Evolutionary conservation across 768 basidiomycete genomes (phyloP), one percentile per base, ranked within the genome.

Genomic region (Paxillus ammoniavirescens): DNA sequence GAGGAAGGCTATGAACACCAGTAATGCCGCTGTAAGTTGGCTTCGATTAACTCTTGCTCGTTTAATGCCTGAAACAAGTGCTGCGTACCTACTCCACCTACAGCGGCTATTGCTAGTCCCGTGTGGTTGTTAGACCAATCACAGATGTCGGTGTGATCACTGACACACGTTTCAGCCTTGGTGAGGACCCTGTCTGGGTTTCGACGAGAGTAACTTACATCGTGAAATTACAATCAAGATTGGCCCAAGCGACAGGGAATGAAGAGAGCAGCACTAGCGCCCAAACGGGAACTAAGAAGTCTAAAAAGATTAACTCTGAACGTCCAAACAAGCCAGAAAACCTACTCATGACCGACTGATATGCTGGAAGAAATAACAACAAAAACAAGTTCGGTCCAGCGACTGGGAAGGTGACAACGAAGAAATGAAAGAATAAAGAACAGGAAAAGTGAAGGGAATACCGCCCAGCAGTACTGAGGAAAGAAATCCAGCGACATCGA

Each of bases 401-500:
- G 44, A 46, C 44, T 46, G 6, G 13, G 28, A 30, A 43, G 28
- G 42, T 28, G 52, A 60, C 7, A 18, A 40, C 38, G 38, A 40
- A 40, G 38, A 18, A 6, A 1, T 8, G 17, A 40, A 40, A n/a
- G 7, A 17, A 17, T 18, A 31, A 10, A 8, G 31, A 10, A 31
- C n/a, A 35, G 35, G 2, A 8, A n/a, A 49, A 37, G 50, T n/a
- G 48, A 28, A 31, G 21, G 23, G 12, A 41, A 43, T 40, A 54
- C 59, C 47, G 52, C n/a, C 46, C 56, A 37, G 48, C 62, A 63
- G 59, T 14, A 56, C 56, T 45, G 8, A 18, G 36, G 40, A 41
- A 44, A 43, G 35, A 50, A 12, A 6, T 2, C 36, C 1, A 12
- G 18, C 38, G 50, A 8, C 23, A 49, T 37, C 38, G 14, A 17